A percentile compares a stretch with the other conserved stretches of the same genome.
phyloP scores from a whole-genome alignment of 2,329 filamentous ascomycete species.

The Aspergillus jensenii region DNA sequence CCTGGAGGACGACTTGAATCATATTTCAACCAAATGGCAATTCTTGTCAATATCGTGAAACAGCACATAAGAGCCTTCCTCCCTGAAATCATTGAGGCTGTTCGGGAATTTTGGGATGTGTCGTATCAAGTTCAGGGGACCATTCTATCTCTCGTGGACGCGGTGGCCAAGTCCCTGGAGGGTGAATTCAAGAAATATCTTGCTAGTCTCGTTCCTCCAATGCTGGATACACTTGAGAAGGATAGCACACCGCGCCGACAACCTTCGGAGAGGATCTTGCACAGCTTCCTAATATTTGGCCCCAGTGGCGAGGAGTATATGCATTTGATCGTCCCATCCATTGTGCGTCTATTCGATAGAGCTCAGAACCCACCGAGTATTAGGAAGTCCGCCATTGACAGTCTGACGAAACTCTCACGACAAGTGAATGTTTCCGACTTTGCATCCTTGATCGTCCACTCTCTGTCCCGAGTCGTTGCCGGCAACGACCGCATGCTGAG shows the following conservation, averaged over 20 bases:
- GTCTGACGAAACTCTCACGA: conserved; percentile 86
- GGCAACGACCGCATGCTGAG: conserved; percentile 72
- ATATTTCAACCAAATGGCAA: conserved; percentile 95
- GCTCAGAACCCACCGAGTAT: conserved; percentile 76
- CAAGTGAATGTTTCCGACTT: conserved; percentile 98
- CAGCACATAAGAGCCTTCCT: conserved; percentile 94
- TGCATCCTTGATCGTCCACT: conserved; percentile 93
- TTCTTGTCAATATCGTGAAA: conserved; percentile 89
- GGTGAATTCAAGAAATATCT: conserved; percentile 98
- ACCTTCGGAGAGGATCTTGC: conserved; percentile 85
- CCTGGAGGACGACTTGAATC: conserved; percentile 78
- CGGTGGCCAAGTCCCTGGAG: conserved; percentile 88
- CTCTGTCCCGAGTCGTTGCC: conserved; percentile 77
- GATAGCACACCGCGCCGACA: conserved; percentile 73
- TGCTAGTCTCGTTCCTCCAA: conserved; percentile 81
- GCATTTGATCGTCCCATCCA: conserved; percentile 95
- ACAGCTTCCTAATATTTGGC: conserved; percentile 94
- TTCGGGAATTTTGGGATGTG: conserved; percentile 87
- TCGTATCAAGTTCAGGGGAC: conserved; percentile 82
- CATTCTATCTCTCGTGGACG: conserved; percentile 87
- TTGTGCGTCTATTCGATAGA: conserved; percentile 92
- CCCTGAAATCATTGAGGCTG: conserved; percentile 78
- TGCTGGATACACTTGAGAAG: conserved; percentile 91
- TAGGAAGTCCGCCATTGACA: conserved; percentile 87
- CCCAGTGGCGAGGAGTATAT: conserved; percentile 97